phyloP scores from a whole-genome alignment of 2,329 filamentous ascomycete genomes.

The Neofusicoccum cordaticola region DNA sequence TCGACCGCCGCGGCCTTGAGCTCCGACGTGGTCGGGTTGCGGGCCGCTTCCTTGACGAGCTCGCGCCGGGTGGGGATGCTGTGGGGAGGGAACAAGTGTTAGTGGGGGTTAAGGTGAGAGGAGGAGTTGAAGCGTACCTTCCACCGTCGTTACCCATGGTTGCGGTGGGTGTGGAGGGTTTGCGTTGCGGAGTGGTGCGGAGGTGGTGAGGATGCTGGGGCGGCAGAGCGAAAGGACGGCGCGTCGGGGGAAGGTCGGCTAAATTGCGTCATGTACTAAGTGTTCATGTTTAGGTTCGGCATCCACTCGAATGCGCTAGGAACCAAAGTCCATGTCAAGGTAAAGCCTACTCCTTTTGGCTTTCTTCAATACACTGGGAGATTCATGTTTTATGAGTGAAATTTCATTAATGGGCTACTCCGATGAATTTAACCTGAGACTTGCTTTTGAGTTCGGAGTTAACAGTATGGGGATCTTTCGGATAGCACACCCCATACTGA shows the following conservation, averaged over 20 bases:
- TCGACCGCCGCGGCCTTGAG: slow-evolving; percentile 86
- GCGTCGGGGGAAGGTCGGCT: neutral
- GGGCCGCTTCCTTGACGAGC: slow-evolving; percentile 89
- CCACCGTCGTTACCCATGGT: slow-evolving; percentile 96
- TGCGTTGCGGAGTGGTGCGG: neutral
- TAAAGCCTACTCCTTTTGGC: no score
- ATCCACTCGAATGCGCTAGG: no score
- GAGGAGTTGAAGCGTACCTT: slow-evolving; percentile 46
- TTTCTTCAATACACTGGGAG: no score
- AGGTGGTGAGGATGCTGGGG: neutral
- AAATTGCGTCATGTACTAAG: neutral
- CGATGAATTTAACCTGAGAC: no score
- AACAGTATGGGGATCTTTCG: no score
- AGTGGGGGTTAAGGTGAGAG: neutral
- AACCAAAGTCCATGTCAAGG: no score
- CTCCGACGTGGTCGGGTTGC: slow-evolving; percentile 76
- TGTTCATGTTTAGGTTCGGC: no score
- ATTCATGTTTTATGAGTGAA: no score
- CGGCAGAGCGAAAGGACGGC: neutral
- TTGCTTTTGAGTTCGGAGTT: no score
- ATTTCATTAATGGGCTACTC: no score
- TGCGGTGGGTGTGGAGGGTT: neutral
- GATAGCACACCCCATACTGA: no score
- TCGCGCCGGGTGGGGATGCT: slow-evolving; percentile 93
- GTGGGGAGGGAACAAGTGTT: neutral